Evolutionary conservation across 1,284 basidiomycete species (phyloP), one percentile per base, ranked within the genome.

Genomic region (Rhizopogon parksii): DNA sequence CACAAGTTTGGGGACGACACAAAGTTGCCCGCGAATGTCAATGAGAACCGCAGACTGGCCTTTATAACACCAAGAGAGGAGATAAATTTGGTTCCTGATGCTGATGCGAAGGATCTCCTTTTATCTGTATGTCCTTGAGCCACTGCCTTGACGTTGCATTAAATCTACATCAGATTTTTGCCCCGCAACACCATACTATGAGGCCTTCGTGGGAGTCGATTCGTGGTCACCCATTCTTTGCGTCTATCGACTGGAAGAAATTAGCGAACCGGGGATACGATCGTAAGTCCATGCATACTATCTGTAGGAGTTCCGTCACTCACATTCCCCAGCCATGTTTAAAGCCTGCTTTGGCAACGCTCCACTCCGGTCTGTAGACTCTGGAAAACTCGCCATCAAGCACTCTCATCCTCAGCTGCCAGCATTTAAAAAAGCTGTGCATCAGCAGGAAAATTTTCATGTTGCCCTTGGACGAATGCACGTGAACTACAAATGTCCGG

Each of bases 201-300:
- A 43, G 53, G n/a, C 54, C 54, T 6, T 53, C 43, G 3, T 55
- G 37, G 46, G 42, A 42, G 6, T 54, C 46, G 25, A 51, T 55
- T 12, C 50, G 53, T 17, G 25, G 21, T 6, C 53, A 55, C 24
- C 49, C 53, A 1, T 56, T 47, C 21, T 56, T 56, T 12, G 30
- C n/a, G 3, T 37, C 34, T 27, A 39, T 56, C 14, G 32, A 51
- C 8, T 56, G 53, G 54, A 12, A 21, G 6, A 45, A 34, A 27
- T 24, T 56, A 25, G 36, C 38, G 27, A 42, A 46, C 12, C 48
- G 53, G 21, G 40, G 32, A 25, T 55, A 56, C 30, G 49, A 55
- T 51, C 45, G 49, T 55, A 40, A 48, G 54, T 51, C 17, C 12
- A 6, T 12, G 1, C 12, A n/a, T 11, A 21, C 19, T 19, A 3